Conservation (phyloP, 768 basidiomycete species). For the Tylopilus sp. region DNA sequence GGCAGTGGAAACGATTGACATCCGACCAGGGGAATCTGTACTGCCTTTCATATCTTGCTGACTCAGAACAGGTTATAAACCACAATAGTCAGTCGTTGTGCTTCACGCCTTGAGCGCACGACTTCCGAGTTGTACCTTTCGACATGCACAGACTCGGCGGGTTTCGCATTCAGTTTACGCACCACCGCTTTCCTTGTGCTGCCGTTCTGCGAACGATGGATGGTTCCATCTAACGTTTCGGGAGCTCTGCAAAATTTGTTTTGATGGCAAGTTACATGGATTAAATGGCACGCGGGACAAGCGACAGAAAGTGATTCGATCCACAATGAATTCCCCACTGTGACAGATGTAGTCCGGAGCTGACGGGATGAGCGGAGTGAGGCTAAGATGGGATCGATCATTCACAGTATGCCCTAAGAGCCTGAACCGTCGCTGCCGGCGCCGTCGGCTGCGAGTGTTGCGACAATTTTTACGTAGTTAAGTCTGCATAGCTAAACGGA, state of each 20-base stretch:
- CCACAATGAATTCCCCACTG: slow-evolving; percentile 81
- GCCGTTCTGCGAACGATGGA: slow-evolving; percentile 71
- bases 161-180: slow-evolving; percentile 83
- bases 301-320: slow-evolving; percentile 28
- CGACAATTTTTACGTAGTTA: not conserved
- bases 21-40: slow-evolving; percentile 56
- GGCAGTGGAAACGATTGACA: slow-evolving; percentile 82
- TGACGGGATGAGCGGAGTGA: slow-evolving; percentile 11
- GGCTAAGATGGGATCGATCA: slow-evolving; percentile 13
- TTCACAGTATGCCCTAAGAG: slow-evolving; percentile 80
- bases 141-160: slow-evolving; percentile 66
- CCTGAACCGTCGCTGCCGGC: slow-evolving; percentile 71
- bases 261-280: slow-evolving; percentile 71
- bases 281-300: not conserved
- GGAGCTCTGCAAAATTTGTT: slow-evolving; percentile 64
- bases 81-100: slow-evolving; percentile 18
- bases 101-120: slow-evolving; percentile 11
- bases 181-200: slow-evolving; percentile 56
- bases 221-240: slow-evolving; percentile 75
- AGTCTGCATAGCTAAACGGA: not conserved
- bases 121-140: slow-evolving; percentile 70
- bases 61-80: slow-evolving; percentile 33
- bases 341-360: slow-evolving; percentile 77
- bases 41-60: slow-evolving; percentile 71
- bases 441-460: slow-evolving; percentile 55